phyloP scores from a whole-genome alignment of 2,329 filamentous ascomycete genomes.

The Ascosphaera aggregata region DNA sequence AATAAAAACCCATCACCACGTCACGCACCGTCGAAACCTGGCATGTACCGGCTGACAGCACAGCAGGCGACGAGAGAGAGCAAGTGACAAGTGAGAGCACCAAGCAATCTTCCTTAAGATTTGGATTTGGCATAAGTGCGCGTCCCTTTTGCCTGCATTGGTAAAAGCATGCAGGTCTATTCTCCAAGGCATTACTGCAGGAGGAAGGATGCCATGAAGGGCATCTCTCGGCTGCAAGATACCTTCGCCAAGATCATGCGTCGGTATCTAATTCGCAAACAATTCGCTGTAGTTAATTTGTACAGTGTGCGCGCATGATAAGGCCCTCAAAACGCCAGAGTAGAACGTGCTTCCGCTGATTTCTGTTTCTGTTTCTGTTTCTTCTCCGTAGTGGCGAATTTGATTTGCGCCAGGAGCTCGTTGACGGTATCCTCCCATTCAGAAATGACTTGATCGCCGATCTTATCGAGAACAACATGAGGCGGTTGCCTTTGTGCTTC shows the following conservation, averaged over 20 bases:
- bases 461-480: constrained; percentile 1
- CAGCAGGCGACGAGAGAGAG: not conserved
- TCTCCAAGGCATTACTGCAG: not conserved
- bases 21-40: not conserved
- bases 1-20: not conserved
- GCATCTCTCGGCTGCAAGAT: no score
- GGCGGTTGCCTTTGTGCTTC: constrained; percentile 3
- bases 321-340: no score
- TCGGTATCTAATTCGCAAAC: no score
- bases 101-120: not conserved
- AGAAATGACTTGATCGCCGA: constrained; percentile 4
- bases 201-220: not conserved
- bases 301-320: no score
- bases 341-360: no score
- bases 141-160: not conserved
- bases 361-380: not conserved
- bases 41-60: not conserved
- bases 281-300: no score
- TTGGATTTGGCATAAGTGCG: not conserved
- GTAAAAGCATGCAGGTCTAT: not conserved
- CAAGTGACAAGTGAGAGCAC: not conserved
- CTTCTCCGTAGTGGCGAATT: constrained; percentile 27
- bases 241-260: no score
- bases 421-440: constrained; percentile 10
- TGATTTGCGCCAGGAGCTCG: constrained; percentile 35